These are phyloP conservation scores for Calocybe indica DNA, from an alignment of 768 basidiomycete species.

Conservation along the genomic window DNA sequence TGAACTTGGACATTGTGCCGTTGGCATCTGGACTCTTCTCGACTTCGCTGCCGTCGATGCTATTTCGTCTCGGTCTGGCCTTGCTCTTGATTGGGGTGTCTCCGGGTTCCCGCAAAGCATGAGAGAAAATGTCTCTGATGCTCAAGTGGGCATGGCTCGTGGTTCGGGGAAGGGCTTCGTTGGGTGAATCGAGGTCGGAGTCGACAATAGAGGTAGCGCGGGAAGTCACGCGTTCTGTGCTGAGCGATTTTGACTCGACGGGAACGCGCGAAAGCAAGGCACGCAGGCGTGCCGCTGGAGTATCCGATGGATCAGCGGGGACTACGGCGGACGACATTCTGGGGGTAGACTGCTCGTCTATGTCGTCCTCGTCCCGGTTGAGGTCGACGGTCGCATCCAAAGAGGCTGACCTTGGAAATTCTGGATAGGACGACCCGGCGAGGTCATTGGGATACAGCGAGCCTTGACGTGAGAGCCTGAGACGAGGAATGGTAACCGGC, in stretches of 20 bases:
- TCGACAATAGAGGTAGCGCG: constrained; percentile 39
- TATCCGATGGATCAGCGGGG: constrained; percentile 24
- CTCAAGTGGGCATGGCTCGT: constrained; percentile 51
- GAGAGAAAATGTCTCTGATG: constrained; percentile 62
- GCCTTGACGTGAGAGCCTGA: constrained; percentile 26
- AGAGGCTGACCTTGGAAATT: constrained; percentile 19
- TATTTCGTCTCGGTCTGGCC: constrained; percentile 43
- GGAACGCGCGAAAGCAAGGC: constrained; percentile 52
- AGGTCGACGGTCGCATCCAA: constrained; percentile 19
- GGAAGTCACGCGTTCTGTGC: no score
- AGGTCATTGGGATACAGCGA: constrained; percentile 16
- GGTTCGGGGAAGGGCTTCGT: constrained; percentile 22
- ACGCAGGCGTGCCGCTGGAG: constrained; percentile 58
- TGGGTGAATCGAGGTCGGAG: constrained; percentile 52
- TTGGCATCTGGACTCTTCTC: constrained; percentile 46
- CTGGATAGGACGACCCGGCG: not conserved
- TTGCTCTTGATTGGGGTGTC: constrained; percentile 54
- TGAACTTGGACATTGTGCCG: constrained; percentile 34
- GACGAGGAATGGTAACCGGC: constrained; percentile 21
- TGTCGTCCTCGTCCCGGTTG: constrained; percentile 23
- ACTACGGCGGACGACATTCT: constrained; percentile 20
- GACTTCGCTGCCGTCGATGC: constrained; percentile 54
- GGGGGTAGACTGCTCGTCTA: constrained; percentile 34
- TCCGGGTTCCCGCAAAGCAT: constrained; percentile 56
- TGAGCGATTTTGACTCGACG: constrained; percentile 20